Conservation (phyloP, 2,329 filamentous ascomycete species). For the Tolypocladium nubicola region DNA sequence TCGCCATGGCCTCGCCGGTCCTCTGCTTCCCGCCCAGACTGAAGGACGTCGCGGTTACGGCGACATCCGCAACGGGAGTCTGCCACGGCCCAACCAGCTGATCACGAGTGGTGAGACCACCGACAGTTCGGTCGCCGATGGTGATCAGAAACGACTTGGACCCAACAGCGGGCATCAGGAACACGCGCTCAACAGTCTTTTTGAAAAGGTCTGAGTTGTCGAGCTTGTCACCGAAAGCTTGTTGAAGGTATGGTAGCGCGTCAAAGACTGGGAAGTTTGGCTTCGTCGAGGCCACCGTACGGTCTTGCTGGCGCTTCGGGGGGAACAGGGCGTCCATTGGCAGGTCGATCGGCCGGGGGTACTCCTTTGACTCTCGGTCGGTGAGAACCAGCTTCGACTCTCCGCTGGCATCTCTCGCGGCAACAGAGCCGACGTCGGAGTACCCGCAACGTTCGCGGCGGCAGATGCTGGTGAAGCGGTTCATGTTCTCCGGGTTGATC, state of each 20-base stretch:
- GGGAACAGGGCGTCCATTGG: constrained; percentile 85
- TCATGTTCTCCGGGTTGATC: constrained; percentile 70
- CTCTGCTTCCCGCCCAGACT: constrained; percentile 52
- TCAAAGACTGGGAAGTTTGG: constrained; percentile 63
- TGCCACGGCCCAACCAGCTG: constrained; percentile 98
- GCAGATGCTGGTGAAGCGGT: constrained; percentile 60
- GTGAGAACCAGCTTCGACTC: constrained; percentile 67
- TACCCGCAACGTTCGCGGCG: constrained; percentile 83
- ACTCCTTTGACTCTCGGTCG: constrained; percentile 65
- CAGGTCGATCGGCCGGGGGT: constrained; percentile 74
- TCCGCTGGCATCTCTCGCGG: constrained; percentile 48
- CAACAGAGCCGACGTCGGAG: constrained; percentile 77
- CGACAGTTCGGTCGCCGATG: constrained; percentile 86
- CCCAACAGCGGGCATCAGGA: constrained; percentile 81
- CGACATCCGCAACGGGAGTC: constrained; percentile 85
- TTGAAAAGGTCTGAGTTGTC: constrained; percentile 41
- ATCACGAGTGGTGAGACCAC: constrained; percentile 77
- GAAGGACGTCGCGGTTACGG: constrained; percentile 79
- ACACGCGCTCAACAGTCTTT: constrained; percentile 69
- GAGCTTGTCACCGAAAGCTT: constrained; percentile 46
- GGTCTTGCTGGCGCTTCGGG: constrained; percentile 71
- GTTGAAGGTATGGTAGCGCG: constrained; percentile 50
- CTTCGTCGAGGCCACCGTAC: constrained; percentile 61
- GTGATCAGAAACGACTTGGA: constrained; percentile 97
- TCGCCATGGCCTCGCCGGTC: constrained; percentile 92